Percentiles rank a stretch among this genome's conserved stretches.
phyloP scores from a whole-genome alignment of 768 basidiomycete species.

The Crassisporium funariophilum region DNA sequence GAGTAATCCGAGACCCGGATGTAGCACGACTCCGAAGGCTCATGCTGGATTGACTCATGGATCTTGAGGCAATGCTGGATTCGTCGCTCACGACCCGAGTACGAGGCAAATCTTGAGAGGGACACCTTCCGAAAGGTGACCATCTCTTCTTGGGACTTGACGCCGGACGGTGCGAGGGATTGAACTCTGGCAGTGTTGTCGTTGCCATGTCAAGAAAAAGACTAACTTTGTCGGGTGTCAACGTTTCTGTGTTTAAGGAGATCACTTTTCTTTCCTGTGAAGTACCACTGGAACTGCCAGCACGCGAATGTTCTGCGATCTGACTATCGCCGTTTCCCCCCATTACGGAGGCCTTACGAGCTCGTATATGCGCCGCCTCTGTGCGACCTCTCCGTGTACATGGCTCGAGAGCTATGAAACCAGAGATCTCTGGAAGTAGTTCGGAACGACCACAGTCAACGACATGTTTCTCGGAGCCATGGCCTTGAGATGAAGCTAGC shows the following conservation, averaged over 20 bases:
- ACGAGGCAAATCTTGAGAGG: not conserved
- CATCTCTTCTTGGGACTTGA: conserved; percentile 13
- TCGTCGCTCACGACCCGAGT: conserved; percentile 1
- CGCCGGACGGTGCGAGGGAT: not conserved
- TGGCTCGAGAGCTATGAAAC: conserved; percentile 17
- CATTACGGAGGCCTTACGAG: too few relatives aligned
- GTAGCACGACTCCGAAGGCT: conserved; percentile 16
- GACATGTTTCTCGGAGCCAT: not conserved
- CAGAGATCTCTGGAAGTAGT: conserved; percentile 15
- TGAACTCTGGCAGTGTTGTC: not conserved
- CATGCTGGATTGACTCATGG: conserved; percentile 22
- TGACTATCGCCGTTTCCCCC: too few relatives aligned
- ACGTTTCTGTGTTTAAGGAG: too few relatives aligned
- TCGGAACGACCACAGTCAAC: too few relatives aligned
- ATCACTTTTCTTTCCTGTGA: too few relatives aligned
- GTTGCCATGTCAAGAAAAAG: not conserved
- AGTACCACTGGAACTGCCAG: too few relatives aligned
- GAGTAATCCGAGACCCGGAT: conserved; percentile 8
- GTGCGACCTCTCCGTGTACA: conserved; percentile 10
- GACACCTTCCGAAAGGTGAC: conserved; percentile 15
- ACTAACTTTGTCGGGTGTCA: not conserved
- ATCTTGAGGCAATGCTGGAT: conserved; percentile 9
- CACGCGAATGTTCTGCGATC: too few relatives aligned
- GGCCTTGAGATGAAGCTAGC: conserved; percentile 7
- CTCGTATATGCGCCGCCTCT: conserved; percentile 7